These are phyloP conservation scores for Euptelea pleiosperma DNA, from an alignment of 164 flowering plant genomes.

Conservation along the genomic window DNA sequence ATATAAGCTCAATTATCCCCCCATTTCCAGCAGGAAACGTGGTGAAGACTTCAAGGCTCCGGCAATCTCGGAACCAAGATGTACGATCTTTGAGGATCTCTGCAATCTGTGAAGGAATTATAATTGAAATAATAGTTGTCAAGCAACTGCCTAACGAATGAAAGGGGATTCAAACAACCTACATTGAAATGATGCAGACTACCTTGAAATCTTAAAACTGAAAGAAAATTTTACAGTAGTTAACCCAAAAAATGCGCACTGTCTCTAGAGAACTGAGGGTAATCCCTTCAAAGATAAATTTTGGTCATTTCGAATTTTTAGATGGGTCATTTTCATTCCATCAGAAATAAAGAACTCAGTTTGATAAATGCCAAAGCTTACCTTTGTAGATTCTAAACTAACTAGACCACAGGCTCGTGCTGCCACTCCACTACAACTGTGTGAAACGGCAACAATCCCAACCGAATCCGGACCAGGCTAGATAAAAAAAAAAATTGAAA, in stretches of 20 bases:
- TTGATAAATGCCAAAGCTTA: constrained; percentile 15
- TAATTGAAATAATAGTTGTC: neutral
- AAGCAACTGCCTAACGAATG: neutral
- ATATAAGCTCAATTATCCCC: constrained; percentile 77
- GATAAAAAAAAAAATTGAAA: constrained; percentile 10
- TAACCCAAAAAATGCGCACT: neutral
- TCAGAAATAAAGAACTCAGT: neutral
- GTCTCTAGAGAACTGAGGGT: neutral
- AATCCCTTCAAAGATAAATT: neutral
- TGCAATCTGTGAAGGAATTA: constrained; percentile 50
- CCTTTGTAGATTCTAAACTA: constrained; percentile 64
- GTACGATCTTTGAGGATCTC: constrained; percentile 92
- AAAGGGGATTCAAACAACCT: neutral
- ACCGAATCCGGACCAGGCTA: constrained; percentile 95
- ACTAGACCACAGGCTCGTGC: constrained; percentile 79
- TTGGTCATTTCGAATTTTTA: neutral
- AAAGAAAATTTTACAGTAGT: neutral
- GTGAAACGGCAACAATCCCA: constrained; percentile 70
- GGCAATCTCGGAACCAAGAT: constrained; percentile 89
- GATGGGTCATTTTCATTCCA: no score
- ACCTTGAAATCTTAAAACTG: neutral
- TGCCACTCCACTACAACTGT: constrained; percentile 68
- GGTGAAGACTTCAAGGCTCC: constrained; percentile 73
- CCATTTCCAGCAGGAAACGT: constrained; percentile 79
- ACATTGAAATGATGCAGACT: neutral